Conservation (phyloP, 202 grass and related monocot genomes). For the Panicum virgatum region DNA sequence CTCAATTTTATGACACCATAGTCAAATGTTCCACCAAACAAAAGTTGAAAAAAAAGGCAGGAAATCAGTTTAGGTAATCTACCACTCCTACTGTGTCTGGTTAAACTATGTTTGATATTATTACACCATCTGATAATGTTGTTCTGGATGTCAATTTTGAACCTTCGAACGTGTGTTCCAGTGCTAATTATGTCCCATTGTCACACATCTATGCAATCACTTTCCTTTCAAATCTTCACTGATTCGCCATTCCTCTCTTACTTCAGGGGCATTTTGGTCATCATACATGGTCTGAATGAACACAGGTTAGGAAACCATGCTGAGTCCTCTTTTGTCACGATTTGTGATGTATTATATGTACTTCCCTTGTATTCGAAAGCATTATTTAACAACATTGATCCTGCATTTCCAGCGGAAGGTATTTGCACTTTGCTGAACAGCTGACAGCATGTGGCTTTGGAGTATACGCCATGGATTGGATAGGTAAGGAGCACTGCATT, state of each 20-base stretch:
- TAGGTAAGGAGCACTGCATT: conserved; percentile 56
- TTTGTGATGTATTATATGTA: background rate
- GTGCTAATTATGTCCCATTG: background rate
- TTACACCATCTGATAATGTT: conserved; percentile 1
- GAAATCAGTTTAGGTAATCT: conserved; percentile 23
- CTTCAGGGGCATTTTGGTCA: conserved; percentile 81
- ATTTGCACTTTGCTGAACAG: conserved; percentile 85
- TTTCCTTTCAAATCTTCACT: background rate
- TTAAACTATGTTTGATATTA: background rate
- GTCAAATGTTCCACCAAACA: conserved; percentile 31
- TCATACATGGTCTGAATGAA: conserved; percentile 96
- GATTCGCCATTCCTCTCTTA: conserved; percentile 31
- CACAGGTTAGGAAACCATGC: conserved; percentile 57
- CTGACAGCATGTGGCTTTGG: conserved; percentile 80
- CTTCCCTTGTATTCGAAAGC: background rate
- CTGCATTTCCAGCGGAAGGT: conserved; percentile 83
- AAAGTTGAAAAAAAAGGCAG: background rate
- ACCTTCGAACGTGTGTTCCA: background rate
- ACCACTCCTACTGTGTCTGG: background rate
- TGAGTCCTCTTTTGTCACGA: background rate
- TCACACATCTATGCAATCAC: background rate
- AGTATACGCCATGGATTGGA: conserved; percentile 99
- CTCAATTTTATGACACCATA: background rate
- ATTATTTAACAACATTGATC: conserved; percentile 12
- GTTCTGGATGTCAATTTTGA: background rate